Evolutionary conservation across 768 basidiomycete genomes (phyloP).

Genomic region (Multifurca ochricompacta): DNA sequence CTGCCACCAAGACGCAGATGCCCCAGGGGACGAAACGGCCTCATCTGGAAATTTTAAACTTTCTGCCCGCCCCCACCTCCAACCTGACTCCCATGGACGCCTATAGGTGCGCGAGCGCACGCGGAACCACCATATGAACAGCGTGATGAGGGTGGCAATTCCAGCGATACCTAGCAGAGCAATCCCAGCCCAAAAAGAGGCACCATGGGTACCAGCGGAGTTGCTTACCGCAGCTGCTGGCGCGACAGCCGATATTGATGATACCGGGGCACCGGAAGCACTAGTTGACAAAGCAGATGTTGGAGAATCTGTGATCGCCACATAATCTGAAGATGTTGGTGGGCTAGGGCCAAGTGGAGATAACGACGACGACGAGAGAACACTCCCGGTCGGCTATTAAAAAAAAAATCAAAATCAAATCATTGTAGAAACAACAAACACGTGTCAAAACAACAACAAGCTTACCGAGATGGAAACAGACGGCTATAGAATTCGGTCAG

Average conservation of each 20-base stretch:
- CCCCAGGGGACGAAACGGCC: conserved; percentile 1
- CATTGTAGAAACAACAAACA: neutral
- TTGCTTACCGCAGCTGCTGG: neutral
- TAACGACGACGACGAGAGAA: neutral
- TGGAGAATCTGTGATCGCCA: neutral
- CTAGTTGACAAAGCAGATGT: neutral
- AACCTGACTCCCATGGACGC: conserved; percentile 12
- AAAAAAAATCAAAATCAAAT: too few relatives aligned
- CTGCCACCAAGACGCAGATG: conserved; percentile 1
- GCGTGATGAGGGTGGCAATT: conserved; percentile 19
- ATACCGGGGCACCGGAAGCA: neutral
- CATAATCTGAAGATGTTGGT: neutral
- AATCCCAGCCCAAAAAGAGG: conserved; percentile 23
- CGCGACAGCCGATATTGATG: neutral
- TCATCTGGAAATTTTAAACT: conserved; percentile 15
- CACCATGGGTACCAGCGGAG: conserved; percentile 1
- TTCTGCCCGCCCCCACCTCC: conserved; percentile 21
- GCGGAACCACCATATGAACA: conserved; percentile 25
- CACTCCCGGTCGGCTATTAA: neutral
- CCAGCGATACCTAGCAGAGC: conserved; percentile 23
- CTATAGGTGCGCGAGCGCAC: conserved; percentile 21
- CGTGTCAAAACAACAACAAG: neutral
- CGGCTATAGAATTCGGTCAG: neutral
- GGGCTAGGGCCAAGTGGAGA: neutral
- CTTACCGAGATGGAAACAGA: conserved; percentile 1